These are phyloP conservation scores for Penicillium sp. DNA, from an alignment of 2,329 filamentous ascomycete species.

Conservation along the genomic window DNA sequence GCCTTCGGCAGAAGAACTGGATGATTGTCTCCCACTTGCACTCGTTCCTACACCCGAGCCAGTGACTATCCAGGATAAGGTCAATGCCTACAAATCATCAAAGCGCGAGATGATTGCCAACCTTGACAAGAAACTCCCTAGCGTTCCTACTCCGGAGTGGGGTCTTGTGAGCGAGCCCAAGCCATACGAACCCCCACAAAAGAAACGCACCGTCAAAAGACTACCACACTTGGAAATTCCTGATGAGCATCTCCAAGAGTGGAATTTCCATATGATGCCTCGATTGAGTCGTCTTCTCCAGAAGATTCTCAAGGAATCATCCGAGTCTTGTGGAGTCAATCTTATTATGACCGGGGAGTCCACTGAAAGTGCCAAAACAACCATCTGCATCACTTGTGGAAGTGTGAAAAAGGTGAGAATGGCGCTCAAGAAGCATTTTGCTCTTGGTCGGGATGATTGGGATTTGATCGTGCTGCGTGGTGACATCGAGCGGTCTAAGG, in stretches of 20 bases:
- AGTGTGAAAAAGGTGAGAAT: constrained; percentile 61
- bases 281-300: constrained; percentile 61
- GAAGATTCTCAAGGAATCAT: constrained; percentile 59
- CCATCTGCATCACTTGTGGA: constrained; percentile 65
- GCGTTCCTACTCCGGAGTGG: constrained; percentile 15
- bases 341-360: constrained; percentile 63
- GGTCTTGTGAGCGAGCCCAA: constrained; percentile 26
- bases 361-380: constrained; percentile 59
- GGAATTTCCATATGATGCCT: constrained; percentile 61
- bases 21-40: constrained; percentile 45
- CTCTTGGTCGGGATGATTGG: constrained; percentile 57
- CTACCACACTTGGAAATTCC: constrained; percentile 56
- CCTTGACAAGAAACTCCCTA: constrained; percentile 21
- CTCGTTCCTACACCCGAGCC: constrained; percentile 38
- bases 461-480: constrained; percentile 64
- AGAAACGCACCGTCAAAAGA: constrained; percentile 47
- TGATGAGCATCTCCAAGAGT: constrained; percentile 57
- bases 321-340: constrained; percentile 63
- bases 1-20: constrained; percentile 42
- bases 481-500: constrained; percentile 58
- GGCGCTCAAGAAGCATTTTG: constrained; percentile 59
- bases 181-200: constrained; percentile 32
- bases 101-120: constrained; percentile 15
- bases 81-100: constrained; percentile 16
- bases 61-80: constrained; percentile 22